A percentile compares a stretch with the other conserved stretches of the same genome.
phyloP scores from a whole-genome alignment of 106 monocot genomes.

The Agapanthus africanus region DNA sequence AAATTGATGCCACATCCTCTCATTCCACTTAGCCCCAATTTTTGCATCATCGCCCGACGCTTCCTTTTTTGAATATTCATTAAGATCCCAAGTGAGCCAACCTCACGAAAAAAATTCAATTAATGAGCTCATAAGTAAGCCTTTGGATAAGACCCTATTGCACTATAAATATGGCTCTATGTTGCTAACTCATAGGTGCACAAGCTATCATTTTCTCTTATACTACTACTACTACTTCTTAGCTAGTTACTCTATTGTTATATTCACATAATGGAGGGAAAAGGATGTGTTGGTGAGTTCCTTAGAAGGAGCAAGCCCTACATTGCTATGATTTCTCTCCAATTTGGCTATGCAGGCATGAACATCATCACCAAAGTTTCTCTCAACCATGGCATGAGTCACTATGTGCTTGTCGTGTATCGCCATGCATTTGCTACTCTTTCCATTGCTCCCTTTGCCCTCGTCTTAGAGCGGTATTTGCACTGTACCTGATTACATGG shows the following conservation, averaged over 20 bases:
- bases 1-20: not conserved
- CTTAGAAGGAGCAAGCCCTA: constrained; percentile 52
- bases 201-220: too few species aligned
- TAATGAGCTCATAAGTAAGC: not conserved
- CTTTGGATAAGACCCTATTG: not conserved
- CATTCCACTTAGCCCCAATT: not conserved
- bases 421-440: constrained; percentile 78
- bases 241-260: not conserved
- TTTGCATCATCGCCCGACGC: not conserved
- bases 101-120: not conserved
- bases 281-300: constrained; percentile 8
- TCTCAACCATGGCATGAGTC: constrained; percentile 81
- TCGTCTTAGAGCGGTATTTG: constrained; percentile 62
- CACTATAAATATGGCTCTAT: not conserved
- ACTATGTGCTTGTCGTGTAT: constrained; percentile 83
- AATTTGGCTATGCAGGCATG: constrained; percentile 88
- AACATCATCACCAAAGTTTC: constrained; percentile 80
- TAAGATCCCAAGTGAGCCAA: not conserved
- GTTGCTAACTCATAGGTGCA: not conserved
- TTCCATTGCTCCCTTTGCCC: constrained; percentile 79
- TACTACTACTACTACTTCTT: not conserved
- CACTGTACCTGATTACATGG: too few species aligned
- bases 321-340: constrained; percentile 66
- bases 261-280: not conserved
- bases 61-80: not conserved